Conservation (phyloP, 176 grass and related monocot genomes). For the Oryza glaberrima region DNA sequence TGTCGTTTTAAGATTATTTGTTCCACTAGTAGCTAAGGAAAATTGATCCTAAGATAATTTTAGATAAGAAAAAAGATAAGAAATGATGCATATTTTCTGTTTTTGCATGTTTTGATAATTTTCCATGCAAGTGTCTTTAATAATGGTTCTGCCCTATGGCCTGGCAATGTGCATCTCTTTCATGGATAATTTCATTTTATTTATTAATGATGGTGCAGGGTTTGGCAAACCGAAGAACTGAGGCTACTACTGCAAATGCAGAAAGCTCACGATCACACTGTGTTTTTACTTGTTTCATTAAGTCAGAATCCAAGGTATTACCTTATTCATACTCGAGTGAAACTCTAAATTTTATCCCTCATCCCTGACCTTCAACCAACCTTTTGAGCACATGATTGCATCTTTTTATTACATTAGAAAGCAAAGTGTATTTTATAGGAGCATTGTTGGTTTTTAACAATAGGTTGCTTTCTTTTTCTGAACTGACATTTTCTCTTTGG, state of each 20-base stretch:
- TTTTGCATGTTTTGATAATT: not conserved
- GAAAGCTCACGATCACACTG: slow-evolving; percentile 77
- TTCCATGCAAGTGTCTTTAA: not conserved
- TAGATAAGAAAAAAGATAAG: not conserved
- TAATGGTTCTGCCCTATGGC: not conserved
- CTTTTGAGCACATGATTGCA: not conserved
- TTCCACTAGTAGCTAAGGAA: not conserved
- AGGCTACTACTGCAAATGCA: slow-evolving; percentile 63
- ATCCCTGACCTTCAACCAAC: not conserved
- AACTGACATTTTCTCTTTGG: not conserved
- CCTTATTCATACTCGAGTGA: not conserved
- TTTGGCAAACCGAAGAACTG: slow-evolving; percentile 58
- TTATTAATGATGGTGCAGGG: slow-evolving; percentile 46
- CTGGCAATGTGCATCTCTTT: not conserved
- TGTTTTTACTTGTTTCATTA: slow-evolving; percentile 73
- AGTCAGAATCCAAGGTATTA: slow-evolving; percentile 64
- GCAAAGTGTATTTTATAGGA: not conserved
- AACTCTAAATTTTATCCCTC: not conserved
- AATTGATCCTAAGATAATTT: not conserved
- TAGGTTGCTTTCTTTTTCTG: not conserved
- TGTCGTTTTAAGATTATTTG: not conserved
- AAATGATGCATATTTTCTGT: not conserved
- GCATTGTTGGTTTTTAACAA: not conserved
- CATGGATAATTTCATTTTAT: not conserved
- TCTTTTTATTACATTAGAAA: not conserved